Base-by-base conservation (phyloP, 768 basidiomycete genomes). In the Psilocybe sp. region DNA sequence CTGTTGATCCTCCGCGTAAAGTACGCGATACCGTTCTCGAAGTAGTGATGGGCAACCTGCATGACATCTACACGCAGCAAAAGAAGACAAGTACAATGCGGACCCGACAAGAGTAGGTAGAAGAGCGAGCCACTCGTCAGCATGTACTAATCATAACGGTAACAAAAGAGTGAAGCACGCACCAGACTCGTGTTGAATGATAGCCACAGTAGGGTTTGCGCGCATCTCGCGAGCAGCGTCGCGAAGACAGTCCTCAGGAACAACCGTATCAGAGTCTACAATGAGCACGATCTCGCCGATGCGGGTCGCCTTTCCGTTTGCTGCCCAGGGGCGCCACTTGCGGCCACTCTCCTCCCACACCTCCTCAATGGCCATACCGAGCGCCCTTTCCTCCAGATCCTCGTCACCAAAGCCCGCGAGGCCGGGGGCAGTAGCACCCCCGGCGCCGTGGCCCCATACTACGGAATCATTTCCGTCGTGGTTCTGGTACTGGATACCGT, bases 11-110 rank as follows among this genome's bases (percentile, higher is more conserved):
- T 74, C 52, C 80, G 77, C 14, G 92, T 92, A 68, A 94, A 93
- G 66, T 85, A 86, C 12, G 90, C 80, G 54, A 93, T 82, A 58
- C 87, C 89, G 59, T 91, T 92, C 67, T 96, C 92, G 60, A 95
- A 94, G 66, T 89, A 94, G 64, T 92, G 87, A 61, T 85, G 73
- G 0, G 81, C 89, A 50, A 92, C 87, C 65, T 91, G 86, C 84
- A 92, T 86, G 40, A 92, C 89, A 59, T 88, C 86, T 64, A 66
- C 20, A 31, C 1, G 34, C 19, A 41, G 38, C n/a, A 40, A n/a
- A 16, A 12, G 15, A 31, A 23, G 43, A 19, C 31, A 50, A 37
- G 13, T 14, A 23, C 20, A 32, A n/a, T 32, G 8, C 10, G 9
- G 37, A 32, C 20, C 23, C 23, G 23, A 7, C 3, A 7, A 7